Base-by-base conservation (phyloP, 2,329 filamentous ascomycete genomes). In the Alternaria triticimaculans region DNA sequence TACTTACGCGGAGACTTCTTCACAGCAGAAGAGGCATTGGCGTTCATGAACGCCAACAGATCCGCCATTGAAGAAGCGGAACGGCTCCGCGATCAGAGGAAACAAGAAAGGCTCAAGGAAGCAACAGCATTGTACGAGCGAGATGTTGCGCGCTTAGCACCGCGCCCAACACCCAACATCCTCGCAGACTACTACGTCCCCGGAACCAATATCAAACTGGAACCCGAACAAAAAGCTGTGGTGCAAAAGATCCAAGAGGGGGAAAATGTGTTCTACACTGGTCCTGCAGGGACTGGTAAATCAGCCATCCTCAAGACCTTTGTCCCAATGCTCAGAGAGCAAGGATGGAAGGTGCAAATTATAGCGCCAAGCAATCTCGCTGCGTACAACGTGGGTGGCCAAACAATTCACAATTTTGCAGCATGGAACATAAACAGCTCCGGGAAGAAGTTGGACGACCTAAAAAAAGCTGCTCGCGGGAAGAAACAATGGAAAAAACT, bases 1-100 rank as follows among this genome's bases (percentile, higher is more conserved):
- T 28, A 28, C 26, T 28, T 28, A 11, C 26, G 26, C 26, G 26
- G 26, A 28, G 26, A 28, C 26, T 86, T 86, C 62, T 72, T 79
- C 41, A 84, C 80, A 9, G 68, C 74, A 23, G 84, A 84, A 56
- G 93, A 96, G 78, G 95, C 95, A 0, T 88, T 94, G 74, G 87
- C 87, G n/a, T 97, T 92, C 76, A 90, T 97, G 10, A 55, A 69
- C 21, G 64, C 68, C n/a, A 60, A 69, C 41, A 67, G 59, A 45
- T 82, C 78, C 6, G 11, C 33, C 7, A 20, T 62, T 18, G 26
- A 30, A 26, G 30, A 11, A 45, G 37, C 58, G 15, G 26, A 28
- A 28, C 26, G 26, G 10, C 26, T 28, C 26, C 10, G 26, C 26
- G 26, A 28, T 11, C 10, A 28, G 26, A 28, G 26, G 12, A 28